These are phyloP conservation scores for Pseudogymnoascus sp. DNA, from an alignment of 2,329 filamentous ascomycete genomes.

Conservation along the genomic window DNA sequence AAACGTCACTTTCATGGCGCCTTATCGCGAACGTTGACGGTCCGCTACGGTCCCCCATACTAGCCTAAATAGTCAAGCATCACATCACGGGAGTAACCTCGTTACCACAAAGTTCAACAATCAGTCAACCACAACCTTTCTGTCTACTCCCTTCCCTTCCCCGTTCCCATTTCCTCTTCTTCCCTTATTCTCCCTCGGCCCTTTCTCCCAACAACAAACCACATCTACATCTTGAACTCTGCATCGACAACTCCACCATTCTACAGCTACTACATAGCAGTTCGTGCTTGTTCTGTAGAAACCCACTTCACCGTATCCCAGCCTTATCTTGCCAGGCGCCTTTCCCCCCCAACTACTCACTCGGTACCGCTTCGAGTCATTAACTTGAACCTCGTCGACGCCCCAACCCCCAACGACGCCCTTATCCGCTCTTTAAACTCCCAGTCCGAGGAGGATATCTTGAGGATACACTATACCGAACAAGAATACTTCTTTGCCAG, in stretches of 20 bases:
- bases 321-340: slow-evolving; percentile 6
- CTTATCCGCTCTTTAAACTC: slow-evolving; percentile 3
- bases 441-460: background rate
- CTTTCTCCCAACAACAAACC: background rate
- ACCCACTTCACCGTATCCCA: slow-evolving; percentile 5
- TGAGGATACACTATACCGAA: slow-evolving; percentile 4
- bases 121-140: slow-evolving; percentile 8
- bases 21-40: slow-evolving; percentile 5
- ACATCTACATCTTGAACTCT: background rate
- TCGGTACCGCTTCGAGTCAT: slow-evolving; percentile 7
- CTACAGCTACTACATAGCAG: background rate
- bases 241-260: background rate
- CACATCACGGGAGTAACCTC: slow-evolving; percentile 6
- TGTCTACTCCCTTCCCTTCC: background rate
- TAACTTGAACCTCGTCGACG: slow-evolving; percentile 7
- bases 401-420: background rate
- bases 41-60: slow-evolving; percentile 3
- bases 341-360: background rate
- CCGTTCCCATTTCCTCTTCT: background rate
- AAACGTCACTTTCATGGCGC: slow-evolving; percentile 6
- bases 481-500: background rate
- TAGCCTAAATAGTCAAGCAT: background rate
- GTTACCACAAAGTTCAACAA: background rate
- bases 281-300: background rate
- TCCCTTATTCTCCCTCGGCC: background rate